phyloP scores from a whole-genome alignment of 768 basidiomycete genomes.

The Phaeotremella fagi region DNA sequence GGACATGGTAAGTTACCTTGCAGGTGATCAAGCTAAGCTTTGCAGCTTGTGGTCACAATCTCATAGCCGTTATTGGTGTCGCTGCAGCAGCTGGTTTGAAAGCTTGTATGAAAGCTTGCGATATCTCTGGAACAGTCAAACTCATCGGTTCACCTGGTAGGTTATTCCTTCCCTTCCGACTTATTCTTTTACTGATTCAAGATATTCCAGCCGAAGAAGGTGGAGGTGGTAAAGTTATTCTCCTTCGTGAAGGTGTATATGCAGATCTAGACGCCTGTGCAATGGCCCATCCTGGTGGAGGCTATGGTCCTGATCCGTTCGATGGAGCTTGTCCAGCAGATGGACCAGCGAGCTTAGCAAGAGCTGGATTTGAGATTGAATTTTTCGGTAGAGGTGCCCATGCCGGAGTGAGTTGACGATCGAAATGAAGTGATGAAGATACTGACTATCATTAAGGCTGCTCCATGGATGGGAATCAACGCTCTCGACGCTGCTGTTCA shows the following conservation, averaged over 20 bases:
- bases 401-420: constrained; percentile 27
- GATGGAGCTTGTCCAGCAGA: constrained; percentile 16
- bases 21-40: background rate
- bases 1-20: constrained; percentile 11
- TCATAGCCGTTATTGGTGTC: constrained; percentile 20
- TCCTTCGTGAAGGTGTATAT: constrained; percentile 19
- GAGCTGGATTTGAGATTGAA: constrained; percentile 30
- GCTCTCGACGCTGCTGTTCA: constrained; percentile 30
- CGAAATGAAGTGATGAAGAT: too few species aligned
- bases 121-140: constrained; percentile 20
- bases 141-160: constrained; percentile 17
- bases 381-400: constrained; percentile 34
- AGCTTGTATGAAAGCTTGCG: constrained; percentile 12
- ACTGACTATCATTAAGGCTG: constrained; percentile 10
- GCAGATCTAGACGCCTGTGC: constrained; percentile 34
- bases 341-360: constrained; percentile 23
- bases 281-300: constrained; percentile 38
- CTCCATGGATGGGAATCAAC: constrained; percentile 30
- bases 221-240: constrained; percentile 26
- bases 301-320: constrained; percentile 14
- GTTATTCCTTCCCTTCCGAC: background rate
- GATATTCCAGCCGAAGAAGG: constrained; percentile 17
- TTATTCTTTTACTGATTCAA: background rate
- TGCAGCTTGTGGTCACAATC: constrained; percentile 23
- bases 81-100: constrained; percentile 18